Evolutionary conservation across 2,329 filamentous ascomycete genomes (phyloP), one percentile per base, ranked within the genome.

Genomic region (Dactylonectria estremocensis): DNA sequence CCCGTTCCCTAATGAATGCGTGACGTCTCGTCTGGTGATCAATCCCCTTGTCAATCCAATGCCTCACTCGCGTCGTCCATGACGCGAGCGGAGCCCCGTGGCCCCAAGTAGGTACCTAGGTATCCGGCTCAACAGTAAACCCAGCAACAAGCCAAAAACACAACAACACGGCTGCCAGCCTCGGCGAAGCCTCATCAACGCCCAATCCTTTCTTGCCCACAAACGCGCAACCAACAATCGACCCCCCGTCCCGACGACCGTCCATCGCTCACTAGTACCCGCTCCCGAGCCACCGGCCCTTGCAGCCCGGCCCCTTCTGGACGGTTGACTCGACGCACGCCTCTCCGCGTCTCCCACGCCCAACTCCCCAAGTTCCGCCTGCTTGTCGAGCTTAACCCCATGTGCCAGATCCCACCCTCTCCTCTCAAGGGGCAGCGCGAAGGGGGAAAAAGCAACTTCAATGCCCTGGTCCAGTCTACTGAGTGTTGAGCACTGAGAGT

Each of bases 381-480:
- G 57, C 55, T 59, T 59, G 53, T 63, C 67, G 68, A 72, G 68
- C 67, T 71, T 69, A 62, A 69, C 72, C 74, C 65, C 54, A 73
- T 76, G 74, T 70, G 71, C 68, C 63, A 75, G 66, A 76, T 74
- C 67, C 72, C 71, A 76, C 74, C 61, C 73, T 64, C 70, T 69
- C 52, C 60, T 52, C 67, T 67, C 69, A 68, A 75, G 71, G 74
- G 69, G 72, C 14, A 63, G 57, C 35, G 35, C 16, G n/a, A 22
- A 62, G 9, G 2, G 24, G 31, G 62, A 75, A 76, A 76, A 76
- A 75, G 72, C 73, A 75, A 76, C 61, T 67, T 61, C 53, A 58
- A 69, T 58, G 55, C 61, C 62, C 55, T 61, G 75, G 66, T 63
- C 74, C 68, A 62, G 61, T 73, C 65, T 73, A 68, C 68, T 61